Base-by-base conservation (phyloP, 2,329 filamentous ascomycete species). In the Onygenales sp. region DNA sequence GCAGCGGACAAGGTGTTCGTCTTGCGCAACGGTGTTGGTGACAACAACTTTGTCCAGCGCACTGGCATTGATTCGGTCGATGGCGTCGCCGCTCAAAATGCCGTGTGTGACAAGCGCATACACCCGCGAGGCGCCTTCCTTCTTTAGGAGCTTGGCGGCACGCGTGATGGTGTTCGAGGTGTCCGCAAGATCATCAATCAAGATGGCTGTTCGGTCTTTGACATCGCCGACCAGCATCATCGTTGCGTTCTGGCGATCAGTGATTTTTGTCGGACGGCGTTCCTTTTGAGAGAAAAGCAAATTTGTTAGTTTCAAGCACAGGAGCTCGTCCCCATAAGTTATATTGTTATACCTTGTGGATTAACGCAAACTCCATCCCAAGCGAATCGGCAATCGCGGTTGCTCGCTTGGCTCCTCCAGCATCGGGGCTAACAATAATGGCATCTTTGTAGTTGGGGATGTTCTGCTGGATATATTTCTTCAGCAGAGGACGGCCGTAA, bases 101-200 rank as follows among this genome's bases (percentile, higher is more conserved):
- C 92, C 93, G 67, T 98, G 93, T 5, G 93, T 97, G 60, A 98
- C 81, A 51, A 98, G 79, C 6, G 93, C 93, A 68, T 91, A 95
- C 45, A 97, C 90, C 60, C 84, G 84, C 38, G 84, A 86, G n/a
- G 93, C 93, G 36, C 83, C 83, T 72, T 96, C 89, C 64, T 89
- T 92, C 76, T 96, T 96, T 60, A 97, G 76, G n/a, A 97, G 79
- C 75, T 97, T 96, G 33, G 93, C 93, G 7, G 93, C 93, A 56
- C 93, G 83, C 0, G 92, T 97, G 63, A 97, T 95, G 39, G 93
- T 98, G 73, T 97, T 97, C 53, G 87, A 93, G 1, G 93, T 98
- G 69, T 98, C 93, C 17, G 88, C 88, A 63, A 98, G 77, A 69
- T 98, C 93, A 69, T 98, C 93, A 58, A 98, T 83, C 56, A 98